Evolutionary conservation across 306 rosid species (phyloP).

Genomic region (Vachellia collinsii): DNA sequence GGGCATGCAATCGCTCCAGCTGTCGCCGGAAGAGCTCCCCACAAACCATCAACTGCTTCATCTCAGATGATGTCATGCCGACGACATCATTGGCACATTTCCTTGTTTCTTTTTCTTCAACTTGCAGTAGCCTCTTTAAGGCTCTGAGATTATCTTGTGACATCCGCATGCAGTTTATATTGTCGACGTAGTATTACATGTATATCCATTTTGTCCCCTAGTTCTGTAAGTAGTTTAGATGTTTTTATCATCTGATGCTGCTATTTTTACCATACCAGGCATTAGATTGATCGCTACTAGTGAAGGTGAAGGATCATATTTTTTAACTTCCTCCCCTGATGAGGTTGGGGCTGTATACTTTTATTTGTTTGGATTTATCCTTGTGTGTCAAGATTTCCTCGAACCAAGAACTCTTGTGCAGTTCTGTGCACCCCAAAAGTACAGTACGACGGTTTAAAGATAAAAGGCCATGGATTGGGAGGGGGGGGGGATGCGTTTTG

Average conservation of each 20-base stretch:
- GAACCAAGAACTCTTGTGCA: not conserved
- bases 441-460: not conserved
- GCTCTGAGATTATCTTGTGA: slow-evolving; percentile 28
- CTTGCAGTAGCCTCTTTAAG: slow-evolving; percentile 34
- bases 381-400: not conserved
- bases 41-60: slow-evolving; percentile 75
- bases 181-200: slow-evolving; percentile 54
- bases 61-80: slow-evolving; percentile 39
- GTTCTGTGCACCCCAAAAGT: not conserved
- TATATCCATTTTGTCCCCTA: slow-evolving; percentile 52
- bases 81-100: slow-evolving; percentile 47
- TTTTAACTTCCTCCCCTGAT: slow-evolving; percentile 18
- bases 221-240: slow-evolving; percentile 46
- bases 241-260: slow-evolving; percentile 46
- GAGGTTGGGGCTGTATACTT: slow-evolving; percentile 45
- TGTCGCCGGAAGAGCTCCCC: slow-evolving; percentile 87
- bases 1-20: slow-evolving; percentile 86
- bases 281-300: slow-evolving; percentile 42
- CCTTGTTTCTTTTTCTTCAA: slow-evolving; percentile 46
- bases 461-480: not conserved
- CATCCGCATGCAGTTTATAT: slow-evolving; percentile 23
- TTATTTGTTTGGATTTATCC: slow-evolving; percentile 30
- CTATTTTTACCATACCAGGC: slow-evolving; percentile 47
- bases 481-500: not conserved
- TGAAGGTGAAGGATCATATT: slow-evolving; percentile 35